phyloP scores from a whole-genome alignment of 768 basidiomycete genomes.

The Auriculariales sp. region DNA sequence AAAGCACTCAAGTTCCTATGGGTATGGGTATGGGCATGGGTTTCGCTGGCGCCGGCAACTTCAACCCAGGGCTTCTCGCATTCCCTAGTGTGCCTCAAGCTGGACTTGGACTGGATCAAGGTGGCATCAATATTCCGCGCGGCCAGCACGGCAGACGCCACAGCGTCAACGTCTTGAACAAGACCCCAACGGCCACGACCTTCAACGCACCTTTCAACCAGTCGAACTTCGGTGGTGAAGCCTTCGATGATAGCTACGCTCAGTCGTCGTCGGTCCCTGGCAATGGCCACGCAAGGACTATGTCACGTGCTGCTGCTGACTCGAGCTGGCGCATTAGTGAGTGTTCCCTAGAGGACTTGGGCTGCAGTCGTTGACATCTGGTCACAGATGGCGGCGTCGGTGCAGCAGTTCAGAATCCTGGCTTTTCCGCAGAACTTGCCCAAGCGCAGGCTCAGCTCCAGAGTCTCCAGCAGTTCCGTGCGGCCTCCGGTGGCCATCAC shows the following conservation, averaged over 20 bases:
- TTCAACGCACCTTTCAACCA: conserved; percentile 7
- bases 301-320: conserved; percentile 62
- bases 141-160: conserved; percentile 83
- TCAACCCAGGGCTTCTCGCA: conserved; percentile 26
- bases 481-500: conserved; percentile 86
- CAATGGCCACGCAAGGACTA: conserved; percentile 60
- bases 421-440: conserved; percentile 72
- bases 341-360: conserved; percentile 17
- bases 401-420: conserved; percentile 39
- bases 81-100: conserved; percentile 24
- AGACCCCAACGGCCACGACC: conserved; percentile 31
- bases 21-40: conserved; percentile 28
- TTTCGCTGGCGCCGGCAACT: conserved; percentile 45
- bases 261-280: conserved; percentile 29
- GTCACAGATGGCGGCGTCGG: conserved; percentile 61
- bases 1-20: conserved; percentile 52
- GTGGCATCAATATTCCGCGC: conserved; percentile 51
- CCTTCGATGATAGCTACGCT: conserved; percentile 71
- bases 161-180: conserved; percentile 85
- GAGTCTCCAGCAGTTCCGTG: conserved; percentile 92
- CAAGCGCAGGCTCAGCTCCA: conserved; percentile 95
- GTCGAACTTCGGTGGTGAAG: conserved; percentile 29
- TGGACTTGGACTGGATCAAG: conserved; percentile 42
- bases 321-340: conserved; percentile 82
- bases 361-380: conserved; percentile 6